Conservation (phyloP, 768 basidiomycete genomes). For the Paxillus involutus region DNA sequence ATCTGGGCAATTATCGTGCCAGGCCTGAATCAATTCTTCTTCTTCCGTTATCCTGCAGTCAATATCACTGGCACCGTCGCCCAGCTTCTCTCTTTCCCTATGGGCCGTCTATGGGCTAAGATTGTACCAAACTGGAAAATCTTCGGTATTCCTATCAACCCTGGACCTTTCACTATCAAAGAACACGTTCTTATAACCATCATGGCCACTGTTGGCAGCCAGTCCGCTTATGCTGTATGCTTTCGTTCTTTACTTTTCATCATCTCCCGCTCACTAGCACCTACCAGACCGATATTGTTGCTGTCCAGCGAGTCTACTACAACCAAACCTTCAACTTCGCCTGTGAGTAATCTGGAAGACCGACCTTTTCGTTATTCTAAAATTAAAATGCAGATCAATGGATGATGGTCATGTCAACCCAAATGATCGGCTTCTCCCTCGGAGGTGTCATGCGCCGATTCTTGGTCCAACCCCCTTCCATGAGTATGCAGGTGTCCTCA, state of each 20-base stretch:
- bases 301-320: constrained; percentile 73
- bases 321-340: constrained; percentile 53
- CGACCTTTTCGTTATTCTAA: not conserved
- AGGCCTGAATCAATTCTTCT: constrained; percentile 79
- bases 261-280: not conserved
- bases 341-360: constrained; percentile 27
- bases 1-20: constrained; percentile 63
- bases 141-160: constrained; percentile 62
- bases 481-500: constrained; percentile 43
- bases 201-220: constrained; percentile 52
- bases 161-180: constrained; percentile 80
- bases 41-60: constrained; percentile 61
- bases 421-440: constrained; percentile 64
- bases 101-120: constrained; percentile 61
- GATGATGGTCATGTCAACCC: constrained; percentile 70
- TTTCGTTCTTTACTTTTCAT: not conserved
- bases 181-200: constrained; percentile 72
- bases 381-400: constrained; percentile 42
- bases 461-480: constrained; percentile 62
- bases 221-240: constrained; percentile 22
- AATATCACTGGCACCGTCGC: constrained; percentile 55
- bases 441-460: constrained; percentile 63
- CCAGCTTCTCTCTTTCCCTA: constrained; percentile 70
- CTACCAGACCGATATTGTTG: constrained; percentile 62
- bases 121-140: constrained; percentile 51